Conservation (phyloP, 495 filamentous ascomycete genomes). For the Penicillium fimorum region DNA sequence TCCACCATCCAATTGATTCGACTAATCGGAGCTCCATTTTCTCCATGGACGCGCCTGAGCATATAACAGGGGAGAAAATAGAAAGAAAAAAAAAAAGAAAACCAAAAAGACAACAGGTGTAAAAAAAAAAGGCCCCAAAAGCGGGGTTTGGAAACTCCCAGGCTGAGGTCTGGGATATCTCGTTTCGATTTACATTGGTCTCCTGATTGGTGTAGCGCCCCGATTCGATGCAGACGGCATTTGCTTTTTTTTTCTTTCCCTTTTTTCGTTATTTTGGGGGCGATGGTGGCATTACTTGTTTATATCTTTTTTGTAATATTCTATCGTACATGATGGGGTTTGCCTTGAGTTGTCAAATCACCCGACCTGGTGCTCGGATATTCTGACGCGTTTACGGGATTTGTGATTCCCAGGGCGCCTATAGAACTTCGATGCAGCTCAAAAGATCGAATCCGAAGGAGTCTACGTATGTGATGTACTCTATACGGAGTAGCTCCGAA, state of each 20-base stretch:
- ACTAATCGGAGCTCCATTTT: conserved; percentile 1
- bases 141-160: conserved; percentile 8
- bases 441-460: too few relatives aligned
- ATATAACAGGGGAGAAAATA: not conserved
- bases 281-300: not conserved
- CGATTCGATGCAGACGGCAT: not conserved
- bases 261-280: not conserved
- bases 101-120: too few relatives aligned
- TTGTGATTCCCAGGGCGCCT: too few relatives aligned
- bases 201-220: not conserved
- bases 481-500: too few relatives aligned
- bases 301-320: not conserved
- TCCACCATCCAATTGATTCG: not conserved
- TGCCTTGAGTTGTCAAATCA: not conserved
- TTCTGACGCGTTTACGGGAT: not conserved
- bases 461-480: too few relatives aligned
- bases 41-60: not conserved
- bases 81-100: not conserved
- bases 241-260: not conserved
- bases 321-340: not conserved
- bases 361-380: conserved; percentile 8
- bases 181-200: not conserved
- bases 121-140: not conserved
- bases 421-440: too few relatives aligned
- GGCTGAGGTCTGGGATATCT: not conserved